Evolutionary conservation across 2,329 filamentous ascomycete species (phyloP).

Genomic region (Magnaporthiopsis incrustans): DNA sequence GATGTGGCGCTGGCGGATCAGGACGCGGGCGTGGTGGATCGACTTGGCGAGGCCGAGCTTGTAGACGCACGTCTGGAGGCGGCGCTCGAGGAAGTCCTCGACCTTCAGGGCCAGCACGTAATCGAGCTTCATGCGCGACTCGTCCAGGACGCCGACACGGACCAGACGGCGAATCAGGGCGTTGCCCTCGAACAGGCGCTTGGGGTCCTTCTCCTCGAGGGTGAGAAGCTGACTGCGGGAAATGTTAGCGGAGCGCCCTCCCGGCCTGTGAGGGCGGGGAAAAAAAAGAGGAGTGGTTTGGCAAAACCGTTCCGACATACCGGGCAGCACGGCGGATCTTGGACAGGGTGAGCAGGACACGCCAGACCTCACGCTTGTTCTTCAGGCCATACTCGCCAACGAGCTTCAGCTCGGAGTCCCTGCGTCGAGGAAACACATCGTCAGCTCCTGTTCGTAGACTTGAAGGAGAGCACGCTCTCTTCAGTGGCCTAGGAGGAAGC

Average conservation of each 20-base stretch:
- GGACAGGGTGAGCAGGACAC: slow-evolving; percentile 97
- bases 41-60: slow-evolving; percentile 99
- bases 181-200: slow-evolving; percentile 99
- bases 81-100: slow-evolving; percentile 99
- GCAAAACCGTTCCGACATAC: slow-evolving; percentile 44
- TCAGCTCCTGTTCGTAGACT: slow-evolving; percentile 73
- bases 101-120: slow-evolving; percentile 99
- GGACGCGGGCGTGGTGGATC: slow-evolving; percentile 99
- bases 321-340: slow-evolving; percentile 99
- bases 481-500: slow-evolving; percentile 61
- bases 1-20: slow-evolving; percentile 99
- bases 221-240: slow-evolving; percentile 87
- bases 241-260: slow-evolving; percentile 8
- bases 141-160: slow-evolving; percentile 98
- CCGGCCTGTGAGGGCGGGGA: not conserved
- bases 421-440: slow-evolving; percentile 41
- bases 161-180: slow-evolving; percentile 99
- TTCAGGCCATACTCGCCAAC: slow-evolving; percentile 99
- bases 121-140: slow-evolving; percentile 99
- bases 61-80: slow-evolving; percentile 99
- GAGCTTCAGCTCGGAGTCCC: slow-evolving; percentile 99
- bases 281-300: not conserved
- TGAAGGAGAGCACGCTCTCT: slow-evolving; percentile 94
- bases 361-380: slow-evolving; percentile 99
- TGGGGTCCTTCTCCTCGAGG: slow-evolving; percentile 99